phyloP scores from a whole-genome alignment of 495 filamentous ascomycete genomes.

The Chaetomidium leptoderma region DNA sequence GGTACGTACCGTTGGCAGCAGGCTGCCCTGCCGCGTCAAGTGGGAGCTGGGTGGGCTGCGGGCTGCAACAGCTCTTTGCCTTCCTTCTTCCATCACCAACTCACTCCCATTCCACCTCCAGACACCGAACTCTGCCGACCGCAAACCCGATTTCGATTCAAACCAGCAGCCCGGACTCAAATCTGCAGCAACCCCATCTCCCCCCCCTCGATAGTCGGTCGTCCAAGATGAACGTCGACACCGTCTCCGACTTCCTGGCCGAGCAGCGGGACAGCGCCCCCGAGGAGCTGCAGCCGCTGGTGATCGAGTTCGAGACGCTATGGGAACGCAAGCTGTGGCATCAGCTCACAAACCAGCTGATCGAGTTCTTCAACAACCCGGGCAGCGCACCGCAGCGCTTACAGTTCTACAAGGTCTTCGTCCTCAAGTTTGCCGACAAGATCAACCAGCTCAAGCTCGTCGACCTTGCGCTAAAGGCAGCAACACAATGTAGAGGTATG shows the following conservation, averaged over 20 bases:
- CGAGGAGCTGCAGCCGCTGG: conserved; percentile 77
- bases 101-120: conserved; percentile 3
- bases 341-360: conserved; percentile 84
- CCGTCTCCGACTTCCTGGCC: conserved; percentile 84
- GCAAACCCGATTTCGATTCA: neutral
- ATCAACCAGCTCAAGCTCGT: conserved; percentile 99
- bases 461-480: conserved; percentile 77
- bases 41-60: conserved; percentile 18
- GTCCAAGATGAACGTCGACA: conserved; percentile 67
- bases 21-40: conserved; percentile 36
- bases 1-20: conserved; percentile 23
- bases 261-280: conserved; percentile 83
- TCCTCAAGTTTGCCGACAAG: conserved; percentile 92
- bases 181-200: neutral
- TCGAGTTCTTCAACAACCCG: conserved; percentile 82
- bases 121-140: conserved; percentile 12
- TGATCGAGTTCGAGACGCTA: conserved; percentile 90
- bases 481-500: conserved; percentile 78
- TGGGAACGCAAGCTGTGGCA: conserved; percentile 99
- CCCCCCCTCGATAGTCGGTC: neutral
- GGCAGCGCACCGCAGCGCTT: conserved; percentile 80
- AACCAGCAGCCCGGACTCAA: neutral
- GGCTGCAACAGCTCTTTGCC: conserved; percentile 13
- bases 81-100: conserved; percentile 19
- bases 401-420: conserved; percentile 87